Base-by-base conservation (phyloP, 2,329 filamentous ascomycete species). In the Arthrobotrys entomopaga region DNA sequence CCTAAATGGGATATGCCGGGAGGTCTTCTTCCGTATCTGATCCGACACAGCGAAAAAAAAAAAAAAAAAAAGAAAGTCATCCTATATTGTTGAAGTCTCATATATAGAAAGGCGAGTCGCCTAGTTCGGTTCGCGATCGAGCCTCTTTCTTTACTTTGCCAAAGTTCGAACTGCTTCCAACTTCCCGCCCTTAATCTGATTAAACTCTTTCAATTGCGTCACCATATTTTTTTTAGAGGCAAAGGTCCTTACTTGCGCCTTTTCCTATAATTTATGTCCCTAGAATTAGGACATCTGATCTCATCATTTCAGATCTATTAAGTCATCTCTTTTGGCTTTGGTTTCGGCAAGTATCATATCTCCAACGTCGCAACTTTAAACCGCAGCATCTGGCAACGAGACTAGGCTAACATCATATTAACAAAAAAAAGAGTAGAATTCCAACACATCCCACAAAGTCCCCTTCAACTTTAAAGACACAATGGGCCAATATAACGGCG, bases 31-130 rank as follows among this genome's bases (percentile, higher is more conserved):
- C 63, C 63, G 50, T 54, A 64, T 42, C 48, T 50, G n/a, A 56
- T 29, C 26, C 38, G 38, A 26, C 60, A n/a, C 11, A 20, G 19
- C 15, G 61, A 34, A 22, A 42, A 38, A 40, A n/a, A 53, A 53
- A 56, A 42, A 13, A n/a, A n/a, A n/a, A n/a, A n/a, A n/a, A 16
- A 48, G n/a, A 54, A 42, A 22, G 26, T 43, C 38, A 40, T 58
- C 63, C 54, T 10, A 46, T 46, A 15, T 19, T 19, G 11, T 19
- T 34, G 15, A 60, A 60, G 34, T 46, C 34, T 67, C 49, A 54
- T 69, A 69, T 73, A 73, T 73, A 73, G 69, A 61, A 73, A 54
- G 57, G n/a, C 42, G 19, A 22, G 65, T 65, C 63, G 63, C 63
- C 57, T 64, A 49, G 69, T 61, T 65, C 54, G 26, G 50, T 48